Base-by-base conservation (phyloP, 2,329 filamentous ascomycete genomes). In the Ophiostoma sp. region DNA sequence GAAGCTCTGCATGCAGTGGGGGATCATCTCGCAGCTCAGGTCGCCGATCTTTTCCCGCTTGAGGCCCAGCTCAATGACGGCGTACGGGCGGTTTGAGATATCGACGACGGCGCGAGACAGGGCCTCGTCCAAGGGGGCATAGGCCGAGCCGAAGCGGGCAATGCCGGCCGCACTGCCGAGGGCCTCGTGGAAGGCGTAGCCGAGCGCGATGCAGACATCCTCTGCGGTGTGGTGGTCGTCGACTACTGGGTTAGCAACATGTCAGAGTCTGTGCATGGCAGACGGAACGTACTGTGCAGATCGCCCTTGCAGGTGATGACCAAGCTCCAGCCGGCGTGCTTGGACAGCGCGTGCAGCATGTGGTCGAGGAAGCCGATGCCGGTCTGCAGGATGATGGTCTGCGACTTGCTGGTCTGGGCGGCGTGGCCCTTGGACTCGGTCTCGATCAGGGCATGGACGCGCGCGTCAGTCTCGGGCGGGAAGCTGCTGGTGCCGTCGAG, bases 211-310 rank as follows among this genome's bases (percentile, higher is more conserved):
- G 80, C 92, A 97, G 70, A 92, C 90, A 77, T 99, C 95, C 83
- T 99, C 95, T 72, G 93, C 90, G 8, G 94, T 97, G 85, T 99
- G 95, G 81, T 99, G 95, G 84, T 98, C 95, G 81, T 99, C 95
- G 78, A 99, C 93, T 94, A 18, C 2, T 1, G 5, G 8, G 66
- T 69, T 36, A 70, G 66, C 5, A 66, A 9, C n/a, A 14, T 1
- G 16, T 3, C 2, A 16, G 47, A 8, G 7, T 18, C 47, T 12
- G 5, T 47, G 47, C 0, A 41, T 3, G n/a, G 12, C 3, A 36
- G 36, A 5, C 4, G 27, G 16, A 27, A 63, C 63, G 7, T 14
- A 94, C 91, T 97, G 82, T 96, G 91, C 67, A 98, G 81, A 80
- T 99, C 95, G 67, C 95, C 95, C 77, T 89, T 86, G 79, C 92